Evolutionary conservation across 164 flowering plant species (phyloP).

Genomic region (Vitis vinifera): DNA sequence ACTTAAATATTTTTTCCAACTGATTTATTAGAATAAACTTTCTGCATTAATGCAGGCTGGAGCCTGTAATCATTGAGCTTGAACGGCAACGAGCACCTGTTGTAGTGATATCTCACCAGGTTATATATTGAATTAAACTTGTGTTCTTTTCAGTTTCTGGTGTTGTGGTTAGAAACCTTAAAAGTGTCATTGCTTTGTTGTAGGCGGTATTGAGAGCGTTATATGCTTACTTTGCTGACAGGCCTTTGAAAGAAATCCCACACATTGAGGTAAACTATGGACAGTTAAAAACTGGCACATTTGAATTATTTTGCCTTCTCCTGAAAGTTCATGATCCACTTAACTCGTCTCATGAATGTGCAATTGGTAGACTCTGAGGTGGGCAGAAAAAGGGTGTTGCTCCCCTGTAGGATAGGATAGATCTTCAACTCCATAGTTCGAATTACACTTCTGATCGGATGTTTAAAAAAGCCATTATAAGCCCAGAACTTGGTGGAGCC

Average conservation of each 20-base stretch:
- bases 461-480: too few relatives aligned
- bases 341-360: neutral
- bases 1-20: neutral
- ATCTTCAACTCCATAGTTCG: too few relatives aligned
- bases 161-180: neutral
- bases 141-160: neutral
- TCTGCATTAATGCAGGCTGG: constrained; percentile 58
- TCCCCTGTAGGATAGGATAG: too few relatives aligned
- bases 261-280: constrained; percentile 75
- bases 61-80: constrained; percentile 97
- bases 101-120: constrained; percentile 97
- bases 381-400: too few relatives aligned
- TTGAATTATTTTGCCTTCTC: neutral
- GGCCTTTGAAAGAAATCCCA: constrained; percentile 93
- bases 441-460: too few relatives aligned
- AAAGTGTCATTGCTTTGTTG: constrained; percentile 3
- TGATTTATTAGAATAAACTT: neutral
- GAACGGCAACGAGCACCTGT: constrained; percentile 98
- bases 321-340: neutral
- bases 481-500: too few relatives aligned
- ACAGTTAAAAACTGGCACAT: neutral
- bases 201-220: constrained; percentile 96
- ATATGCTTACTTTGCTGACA: constrained; percentile 97
- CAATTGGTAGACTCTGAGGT: neutral
- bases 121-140: constrained; percentile 12